phyloP scores from a whole-genome alignment of 352 stramenopile genomes.

The Aphanomyces invadans region DNA sequence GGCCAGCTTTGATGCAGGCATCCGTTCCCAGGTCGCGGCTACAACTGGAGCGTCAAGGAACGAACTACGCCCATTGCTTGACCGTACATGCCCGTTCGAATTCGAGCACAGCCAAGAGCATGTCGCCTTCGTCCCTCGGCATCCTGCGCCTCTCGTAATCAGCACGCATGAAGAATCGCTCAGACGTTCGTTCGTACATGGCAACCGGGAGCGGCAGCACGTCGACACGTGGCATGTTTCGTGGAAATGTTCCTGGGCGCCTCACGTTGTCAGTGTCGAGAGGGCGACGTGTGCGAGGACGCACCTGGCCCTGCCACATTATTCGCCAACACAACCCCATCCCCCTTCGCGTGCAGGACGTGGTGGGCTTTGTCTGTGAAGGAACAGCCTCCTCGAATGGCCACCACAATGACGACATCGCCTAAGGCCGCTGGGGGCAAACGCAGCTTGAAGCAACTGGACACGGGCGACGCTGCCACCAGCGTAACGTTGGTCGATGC shows the following conservation, averaged over 20 bases:
- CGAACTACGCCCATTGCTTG: no score
- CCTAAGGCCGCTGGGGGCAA: not conserved
- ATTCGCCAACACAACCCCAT: conserved; percentile 50
- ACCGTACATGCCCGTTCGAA: conserved; percentile 34
- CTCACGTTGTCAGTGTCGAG: no score
- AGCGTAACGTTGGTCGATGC: conserved; percentile 28
- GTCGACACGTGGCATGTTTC: conserved; percentile 28
- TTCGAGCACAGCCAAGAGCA: conserved; percentile 54
- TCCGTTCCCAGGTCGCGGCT: not conserved
- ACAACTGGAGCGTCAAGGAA: not conserved
- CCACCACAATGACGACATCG: conserved; percentile 31
- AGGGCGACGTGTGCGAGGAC: no score
- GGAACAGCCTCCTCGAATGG: conserved; percentile 49
- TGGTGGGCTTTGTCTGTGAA: conserved; percentile 62
- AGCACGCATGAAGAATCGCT: no score
- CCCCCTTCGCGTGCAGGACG: conserved; percentile 30
- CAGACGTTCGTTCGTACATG: conserved; percentile 40
- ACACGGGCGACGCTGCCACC: conserved; percentile 33
- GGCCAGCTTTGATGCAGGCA: not conserved
- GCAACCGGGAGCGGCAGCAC: conserved; percentile 40
- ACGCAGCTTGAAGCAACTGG: conserved; percentile 33
- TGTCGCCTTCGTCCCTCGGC: conserved; percentile 50
- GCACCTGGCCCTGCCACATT: conserved; percentile 46
- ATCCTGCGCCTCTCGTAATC: no score
- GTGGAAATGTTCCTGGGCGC: conserved; percentile 43